Evolutionary conservation across 306 rosid species (phyloP).

Genomic region (Casuarina cunninghamiana): DNA sequence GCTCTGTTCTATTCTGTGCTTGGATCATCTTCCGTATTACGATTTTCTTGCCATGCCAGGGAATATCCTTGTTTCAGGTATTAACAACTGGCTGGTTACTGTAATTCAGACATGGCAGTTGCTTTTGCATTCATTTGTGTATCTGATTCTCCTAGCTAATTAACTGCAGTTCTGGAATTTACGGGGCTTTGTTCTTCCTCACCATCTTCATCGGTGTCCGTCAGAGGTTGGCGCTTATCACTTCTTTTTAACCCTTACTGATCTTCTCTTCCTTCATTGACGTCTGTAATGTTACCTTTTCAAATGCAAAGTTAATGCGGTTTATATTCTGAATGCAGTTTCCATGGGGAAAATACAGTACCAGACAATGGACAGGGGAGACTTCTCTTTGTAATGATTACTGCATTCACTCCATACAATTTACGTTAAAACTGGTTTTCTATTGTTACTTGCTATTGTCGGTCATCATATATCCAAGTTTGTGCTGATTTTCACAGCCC

Average conservation of each 20-base stretch:
- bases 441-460: background rate
- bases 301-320: conserved; percentile 10
- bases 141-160: conserved; percentile 17
- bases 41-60: conserved; percentile 69
- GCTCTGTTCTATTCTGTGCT: background rate
- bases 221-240: conserved; percentile 52
- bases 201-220: conserved; percentile 55
- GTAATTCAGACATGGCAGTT: conserved; percentile 18
- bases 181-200: conserved; percentile 53
- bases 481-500: conserved; percentile 55
- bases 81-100: conserved; percentile 11
- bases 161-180: conserved; percentile 61
- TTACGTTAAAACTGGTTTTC: background rate
- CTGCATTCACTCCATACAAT: conserved; percentile 8
- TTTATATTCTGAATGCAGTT: conserved; percentile 54
- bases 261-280: background rate
- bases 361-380: conserved; percentile 64
- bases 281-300: conserved; percentile 9
- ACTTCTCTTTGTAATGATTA: conserved; percentile 70
- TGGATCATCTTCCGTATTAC: background rate
- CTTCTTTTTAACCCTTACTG: conserved; percentile 6
- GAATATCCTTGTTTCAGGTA: conserved; percentile 85
- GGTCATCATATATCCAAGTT: conserved; percentile 16
- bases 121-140: background rate
- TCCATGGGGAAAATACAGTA: conserved; percentile 74